Percentiles rank a stretch among this genome's conserved stretches.
Conservation (phyloP, 176 grass and related monocot genomes). For the Thalia dealbata region DNA sequence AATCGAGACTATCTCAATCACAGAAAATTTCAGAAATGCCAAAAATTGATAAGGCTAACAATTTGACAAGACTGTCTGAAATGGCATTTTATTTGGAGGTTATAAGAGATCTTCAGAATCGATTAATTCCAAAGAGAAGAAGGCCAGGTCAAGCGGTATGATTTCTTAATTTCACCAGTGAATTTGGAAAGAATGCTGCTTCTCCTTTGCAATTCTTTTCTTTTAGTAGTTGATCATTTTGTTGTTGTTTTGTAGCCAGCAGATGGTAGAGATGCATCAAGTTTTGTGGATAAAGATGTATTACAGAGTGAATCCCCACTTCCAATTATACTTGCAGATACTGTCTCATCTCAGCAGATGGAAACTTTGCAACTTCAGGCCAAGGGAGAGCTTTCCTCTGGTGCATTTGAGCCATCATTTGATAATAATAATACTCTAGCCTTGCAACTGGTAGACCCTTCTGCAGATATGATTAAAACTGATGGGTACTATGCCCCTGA, state of each 20-base stretch:
- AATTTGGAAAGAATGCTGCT: not conserved
- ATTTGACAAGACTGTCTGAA: constrained; percentile 68
- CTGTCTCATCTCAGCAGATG: constrained; percentile 25
- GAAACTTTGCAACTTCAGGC: constrained; percentile 28
- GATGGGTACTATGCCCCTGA: constrained; percentile 25
- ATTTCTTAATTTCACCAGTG: constrained; percentile 3
- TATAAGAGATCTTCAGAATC: constrained; percentile 66
- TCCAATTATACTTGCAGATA: constrained; percentile 38
- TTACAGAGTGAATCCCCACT: constrained; percentile 35
- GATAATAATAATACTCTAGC: constrained; percentile 30
- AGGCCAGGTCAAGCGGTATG: constrained; percentile 44
- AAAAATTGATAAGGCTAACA: constrained; percentile 24
- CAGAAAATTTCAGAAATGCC: constrained; percentile 13
- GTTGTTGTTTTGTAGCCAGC: constrained; percentile 35
- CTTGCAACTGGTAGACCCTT: constrained; percentile 41
- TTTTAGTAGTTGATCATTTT: not conserved
- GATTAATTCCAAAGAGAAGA: constrained; percentile 49
- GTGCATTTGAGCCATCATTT: constrained; percentile 29
- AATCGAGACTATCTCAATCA: not conserved
- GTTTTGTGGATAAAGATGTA: constrained; percentile 36
- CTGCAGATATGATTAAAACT: constrained; percentile 26
- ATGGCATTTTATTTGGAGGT: constrained; percentile 83
- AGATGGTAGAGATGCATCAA: constrained; percentile 50
- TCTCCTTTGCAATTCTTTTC: not conserved
- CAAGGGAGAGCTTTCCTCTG: constrained; percentile 29